Conservation (phyloP, 306 rosid species). For the Dryas alaskensis region DNA sequence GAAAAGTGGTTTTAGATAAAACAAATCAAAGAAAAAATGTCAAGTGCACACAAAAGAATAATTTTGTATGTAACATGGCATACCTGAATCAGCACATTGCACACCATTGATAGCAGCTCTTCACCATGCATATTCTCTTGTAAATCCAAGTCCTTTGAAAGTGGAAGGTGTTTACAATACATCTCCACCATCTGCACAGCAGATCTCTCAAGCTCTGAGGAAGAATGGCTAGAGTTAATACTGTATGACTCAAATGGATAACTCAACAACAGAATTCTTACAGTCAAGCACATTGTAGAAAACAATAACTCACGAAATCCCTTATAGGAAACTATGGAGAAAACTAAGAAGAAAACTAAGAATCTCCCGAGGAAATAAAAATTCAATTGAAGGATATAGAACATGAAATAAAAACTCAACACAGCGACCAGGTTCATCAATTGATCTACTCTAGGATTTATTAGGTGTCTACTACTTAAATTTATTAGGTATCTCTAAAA, state of each 20-base stretch:
- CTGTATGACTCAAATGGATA: slow-evolving; percentile 20
- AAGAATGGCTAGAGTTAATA: slow-evolving; percentile 35
- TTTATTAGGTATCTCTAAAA: neutral
- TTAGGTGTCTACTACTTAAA: neutral
- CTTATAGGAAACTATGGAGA: neutral
- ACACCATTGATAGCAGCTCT: slow-evolving; percentile 72
- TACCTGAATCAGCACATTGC: slow-evolving; percentile 87
- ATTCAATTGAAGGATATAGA: neutral
- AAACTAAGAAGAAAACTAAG: neutral
- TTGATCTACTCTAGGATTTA: neutral
- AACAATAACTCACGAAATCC: neutral
- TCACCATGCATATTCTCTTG: slow-evolving; percentile 93
- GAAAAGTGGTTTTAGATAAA: slow-evolving; percentile 5
- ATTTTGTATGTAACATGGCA: slow-evolving; percentile 20
- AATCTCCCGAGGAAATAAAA: neutral
- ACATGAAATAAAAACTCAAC: slow-evolving; percentile 7
- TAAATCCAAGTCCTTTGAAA: slow-evolving; percentile 86
- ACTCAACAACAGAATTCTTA: slow-evolving; percentile 24
- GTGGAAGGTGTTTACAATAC: slow-evolving; percentile 78
- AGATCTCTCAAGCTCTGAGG: slow-evolving; percentile 68
- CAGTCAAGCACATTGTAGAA: neutral
- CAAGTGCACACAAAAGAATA: neutral
- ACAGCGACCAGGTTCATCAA: slow-evolving; percentile 3
- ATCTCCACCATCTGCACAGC: slow-evolving; percentile 74
- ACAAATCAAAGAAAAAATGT: neutral